phyloP scores from a whole-genome alignment of 208 protist genomes.

The Trichomonas vaginalis region DNA sequence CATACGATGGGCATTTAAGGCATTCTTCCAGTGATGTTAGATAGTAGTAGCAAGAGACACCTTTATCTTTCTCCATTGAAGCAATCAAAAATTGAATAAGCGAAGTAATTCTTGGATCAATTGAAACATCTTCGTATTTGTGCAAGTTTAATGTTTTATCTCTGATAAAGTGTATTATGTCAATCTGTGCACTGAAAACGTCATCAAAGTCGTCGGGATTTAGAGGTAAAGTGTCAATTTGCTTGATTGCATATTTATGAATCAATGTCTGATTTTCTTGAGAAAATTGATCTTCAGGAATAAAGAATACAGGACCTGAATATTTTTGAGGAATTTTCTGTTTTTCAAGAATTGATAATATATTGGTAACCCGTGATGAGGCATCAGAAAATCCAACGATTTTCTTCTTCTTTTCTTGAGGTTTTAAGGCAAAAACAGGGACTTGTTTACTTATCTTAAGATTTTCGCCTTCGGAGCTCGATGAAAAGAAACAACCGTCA shows the following conservation, averaged over 20 bases:
- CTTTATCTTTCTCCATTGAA: not conserved
- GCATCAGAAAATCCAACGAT: not conserved
- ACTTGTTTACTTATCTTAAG: not conserved
- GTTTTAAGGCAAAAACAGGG: not conserved
- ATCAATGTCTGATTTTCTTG: not conserved
- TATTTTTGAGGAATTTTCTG: not conserved
- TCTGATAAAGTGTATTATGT: not conserved
- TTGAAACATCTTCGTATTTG: not conserved
- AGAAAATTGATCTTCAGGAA: not conserved
- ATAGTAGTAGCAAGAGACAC: not conserved
- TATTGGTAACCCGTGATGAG: not conserved
- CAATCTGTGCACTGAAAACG: not conserved
- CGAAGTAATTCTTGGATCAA: not conserved
- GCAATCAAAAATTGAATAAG: not conserved
- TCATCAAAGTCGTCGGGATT: not conserved
- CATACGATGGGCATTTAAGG: not conserved
- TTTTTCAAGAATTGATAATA: not conserved
- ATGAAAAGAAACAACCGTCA: not conserved
- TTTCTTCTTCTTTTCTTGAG: not conserved
- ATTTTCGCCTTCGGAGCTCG: not conserved
- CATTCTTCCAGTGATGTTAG: not conserved
- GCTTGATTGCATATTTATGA: not conserved
- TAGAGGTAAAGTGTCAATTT: not conserved
- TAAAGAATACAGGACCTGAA: not conserved
- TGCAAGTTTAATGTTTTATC: not conserved